Conservation (phyloP, 192 early-diverging fungal genomes). For the Rhizoclosmatium sp. region DNA sequence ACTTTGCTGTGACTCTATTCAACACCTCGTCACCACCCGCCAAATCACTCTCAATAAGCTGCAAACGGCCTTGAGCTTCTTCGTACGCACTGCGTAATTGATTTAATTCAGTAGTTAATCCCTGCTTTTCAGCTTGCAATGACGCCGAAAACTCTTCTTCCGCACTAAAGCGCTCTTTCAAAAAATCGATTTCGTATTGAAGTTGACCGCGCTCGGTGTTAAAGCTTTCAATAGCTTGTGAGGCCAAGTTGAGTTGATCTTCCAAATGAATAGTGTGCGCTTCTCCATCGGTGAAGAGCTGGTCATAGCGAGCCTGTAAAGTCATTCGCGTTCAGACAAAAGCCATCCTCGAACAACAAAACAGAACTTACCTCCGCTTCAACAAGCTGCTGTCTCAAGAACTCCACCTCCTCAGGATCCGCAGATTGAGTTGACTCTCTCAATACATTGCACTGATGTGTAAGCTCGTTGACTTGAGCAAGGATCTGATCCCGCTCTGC, state of each 20-base stretch:
- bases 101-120: not conserved
- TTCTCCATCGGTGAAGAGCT: conserved; percentile 40
- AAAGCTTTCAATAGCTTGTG: conserved; percentile 13
- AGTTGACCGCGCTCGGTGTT: conserved; percentile 15
- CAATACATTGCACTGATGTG: not conserved
- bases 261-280: conserved; percentile 38
- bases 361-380: conserved; percentile 1
- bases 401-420: conserved; percentile 16
- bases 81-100: not conserved
- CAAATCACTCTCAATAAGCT: not conserved
- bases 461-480: not conserved
- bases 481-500: conserved; percentile 3
- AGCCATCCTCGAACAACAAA: not conserved
- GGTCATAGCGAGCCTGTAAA: conserved; percentile 24
- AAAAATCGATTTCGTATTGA: conserved; percentile 35
- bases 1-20: conserved; percentile 26
- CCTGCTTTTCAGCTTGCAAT: conserved; percentile 6
- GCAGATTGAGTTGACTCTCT: not conserved
- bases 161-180: conserved; percentile 28
- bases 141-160: conserved; percentile 26
- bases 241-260: conserved; percentile 14
- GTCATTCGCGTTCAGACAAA: too few species aligned
- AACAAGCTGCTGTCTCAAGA: not conserved
- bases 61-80: not conserved
- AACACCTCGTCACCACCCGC: conserved; percentile 12